Base-by-base conservation (phyloP, 441 rosid genomes). In the Bruguiera hainesii region DNA sequence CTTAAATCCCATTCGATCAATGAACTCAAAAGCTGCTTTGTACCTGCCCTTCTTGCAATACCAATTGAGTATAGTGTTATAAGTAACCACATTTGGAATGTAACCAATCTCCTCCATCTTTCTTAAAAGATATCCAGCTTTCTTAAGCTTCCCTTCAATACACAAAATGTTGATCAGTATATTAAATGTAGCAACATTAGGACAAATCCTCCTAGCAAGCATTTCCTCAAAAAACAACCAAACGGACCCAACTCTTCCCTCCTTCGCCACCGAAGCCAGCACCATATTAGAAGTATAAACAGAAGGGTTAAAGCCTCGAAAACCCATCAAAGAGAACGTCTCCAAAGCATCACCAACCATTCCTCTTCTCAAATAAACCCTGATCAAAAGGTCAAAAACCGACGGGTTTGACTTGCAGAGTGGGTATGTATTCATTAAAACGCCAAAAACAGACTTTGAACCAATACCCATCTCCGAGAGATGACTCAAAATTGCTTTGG, bases 361-460 rank as follows among this genome's bases (percentile, higher is more conserved):
- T 70, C 89, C 89, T 69, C 83, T 74, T 65, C 80, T 76, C 79
- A 86, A 59, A 76, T 90, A 90, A 60, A 82, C 83, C 75, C 88
- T 82, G 71, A 90, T 86, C 76, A 93, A 73, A 60, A 88, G 77
- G 75, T 93, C 98, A 71, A 90, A 93, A 63, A 90, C 88, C 1
- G 96, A 81, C 65, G 97, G 96, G 74, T 86, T 87, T n/a, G 98
- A 90, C 63, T 82, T 86, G 80, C 98, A 93, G 62, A 90, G 79
- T 21, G 87, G 73, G 77, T 90, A 89, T 0, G 97, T 85, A 42
- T 74, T 77, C 93, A 93, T 89, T n/a, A 93, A 72, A 56, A 87
- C 79, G 79, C 67, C 64, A 79, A 93, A 93, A 78, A 80, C 84
- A 50, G 87, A 79, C 57, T 67, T 80, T 63, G 89, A 71, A 68